These are phyloP conservation scores for Tuber melanosporum DNA, from an alignment of 495 filamentous ascomycete species.

Conservation along the genomic window DNA sequence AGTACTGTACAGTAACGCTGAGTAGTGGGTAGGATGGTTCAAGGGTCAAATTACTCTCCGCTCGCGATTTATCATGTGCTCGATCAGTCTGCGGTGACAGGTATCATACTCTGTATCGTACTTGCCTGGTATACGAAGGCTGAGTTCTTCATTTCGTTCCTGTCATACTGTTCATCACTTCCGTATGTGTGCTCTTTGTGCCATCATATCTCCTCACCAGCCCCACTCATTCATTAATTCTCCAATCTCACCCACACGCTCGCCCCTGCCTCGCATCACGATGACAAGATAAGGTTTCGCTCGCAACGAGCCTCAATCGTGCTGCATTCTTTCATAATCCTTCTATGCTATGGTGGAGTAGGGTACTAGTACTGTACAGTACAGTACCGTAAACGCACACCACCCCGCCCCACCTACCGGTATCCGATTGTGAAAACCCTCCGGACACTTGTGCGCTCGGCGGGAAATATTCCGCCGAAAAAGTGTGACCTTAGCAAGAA, in stretches of 20 bases:
- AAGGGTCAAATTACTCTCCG: not conserved
- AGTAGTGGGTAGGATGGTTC: not conserved
- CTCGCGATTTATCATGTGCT: not conserved
- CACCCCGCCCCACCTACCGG: not conserved
- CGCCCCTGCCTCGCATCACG: not conserved
- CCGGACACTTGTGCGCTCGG: too few species aligned
- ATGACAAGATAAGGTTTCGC: not conserved
- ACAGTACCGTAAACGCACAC: not conserved
- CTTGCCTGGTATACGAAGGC: not conserved
- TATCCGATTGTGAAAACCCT: not conserved
- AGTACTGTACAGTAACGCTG: not conserved
- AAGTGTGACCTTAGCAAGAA: too few species aligned
- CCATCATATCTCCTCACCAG: not conserved
- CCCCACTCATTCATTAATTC: not conserved
- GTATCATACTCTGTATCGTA: too few species aligned
- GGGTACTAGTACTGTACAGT: too few species aligned
- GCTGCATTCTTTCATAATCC: not conserved
- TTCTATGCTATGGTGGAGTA: not conserved
- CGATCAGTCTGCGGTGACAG: not conserved
- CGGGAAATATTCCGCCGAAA: too few species aligned
- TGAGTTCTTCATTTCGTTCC: not conserved
- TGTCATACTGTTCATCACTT: not conserved
- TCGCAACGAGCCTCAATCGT: slow-evolving; percentile 1
- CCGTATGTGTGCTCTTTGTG: not conserved
- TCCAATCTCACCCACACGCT: not conserved